phyloP scores from a whole-genome alignment of 192 early-diverging fungal genomes.

The Entophlyctis luteolus region DNA sequence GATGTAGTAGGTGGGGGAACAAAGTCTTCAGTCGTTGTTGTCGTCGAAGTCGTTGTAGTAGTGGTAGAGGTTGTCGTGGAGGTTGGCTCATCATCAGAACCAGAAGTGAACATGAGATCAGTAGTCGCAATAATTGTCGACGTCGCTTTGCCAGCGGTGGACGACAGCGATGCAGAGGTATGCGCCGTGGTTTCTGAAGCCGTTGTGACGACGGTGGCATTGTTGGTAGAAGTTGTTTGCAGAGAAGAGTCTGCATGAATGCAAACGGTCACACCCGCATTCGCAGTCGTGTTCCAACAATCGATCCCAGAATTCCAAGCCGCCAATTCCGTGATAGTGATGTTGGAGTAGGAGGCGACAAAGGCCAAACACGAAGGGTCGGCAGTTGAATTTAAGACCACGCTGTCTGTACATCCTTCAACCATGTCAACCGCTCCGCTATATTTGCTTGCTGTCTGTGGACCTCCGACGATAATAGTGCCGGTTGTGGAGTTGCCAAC shows the following conservation, averaged over 20 bases:
- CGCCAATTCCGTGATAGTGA: background rate
- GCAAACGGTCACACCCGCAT: background rate
- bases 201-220: conserved; percentile 2
- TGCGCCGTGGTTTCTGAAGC: background rate
- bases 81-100: too few relatives aligned
- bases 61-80: too few relatives aligned
- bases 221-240: background rate
- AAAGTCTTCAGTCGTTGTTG: too few relatives aligned
- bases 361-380: background rate
- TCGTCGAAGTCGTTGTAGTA: background rate
- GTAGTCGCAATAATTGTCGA: too few relatives aligned
- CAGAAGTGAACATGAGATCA: too few relatives aligned
- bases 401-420: background rate
- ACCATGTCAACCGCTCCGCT: background rate
- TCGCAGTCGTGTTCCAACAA: background rate
- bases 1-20: too few relatives aligned
- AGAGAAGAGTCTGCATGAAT: background rate
- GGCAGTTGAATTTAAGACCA: background rate
- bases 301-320: background rate
- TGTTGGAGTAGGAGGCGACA: background rate
- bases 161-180: background rate
- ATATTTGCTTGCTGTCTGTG: background rate
- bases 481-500: background rate
- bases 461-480: background rate
- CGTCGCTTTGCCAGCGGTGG: background rate